Percentiles rank a stretch among this genome's conserved stretches.
These are phyloP conservation scores for Thalassiosira hispida DNA, from an alignment of 352 stramenopile genomes.

Conservation along the genomic window DNA sequence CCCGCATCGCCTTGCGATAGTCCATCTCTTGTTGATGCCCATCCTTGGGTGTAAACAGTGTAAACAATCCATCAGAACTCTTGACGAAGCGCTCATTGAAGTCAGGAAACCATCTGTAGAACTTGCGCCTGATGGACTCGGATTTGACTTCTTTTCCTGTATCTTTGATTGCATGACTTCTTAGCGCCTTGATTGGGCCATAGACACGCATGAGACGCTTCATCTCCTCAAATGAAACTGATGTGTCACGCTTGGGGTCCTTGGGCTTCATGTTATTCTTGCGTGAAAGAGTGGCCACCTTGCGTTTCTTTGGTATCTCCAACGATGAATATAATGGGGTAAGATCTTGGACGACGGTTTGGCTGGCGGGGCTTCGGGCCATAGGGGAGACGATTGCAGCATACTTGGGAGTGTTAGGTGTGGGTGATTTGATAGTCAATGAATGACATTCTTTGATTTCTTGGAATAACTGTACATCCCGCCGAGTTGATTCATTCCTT, in stretches of 20 bases:
- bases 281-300: background rate
- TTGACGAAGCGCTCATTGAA: conserved; percentile 7
- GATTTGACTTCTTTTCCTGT: background rate
- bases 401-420: background rate
- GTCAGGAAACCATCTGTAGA: conserved; percentile 17
- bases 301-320: background rate
- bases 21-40: conserved; percentile 8
- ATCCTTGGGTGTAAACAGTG: background rate
- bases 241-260: conserved; percentile 2
- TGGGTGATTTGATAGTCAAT: background rate
- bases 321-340: background rate
- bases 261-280: conserved; percentile 3
- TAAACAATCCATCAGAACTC: conserved; percentile 1
- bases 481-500: background rate
- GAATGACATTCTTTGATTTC: background rate
- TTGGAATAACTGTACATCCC: background rate
- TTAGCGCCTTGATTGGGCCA: conserved; percentile 6
- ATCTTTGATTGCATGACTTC: conserved; percentile 1
- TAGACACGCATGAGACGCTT: conserved; percentile 11
- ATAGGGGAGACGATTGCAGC: background rate
- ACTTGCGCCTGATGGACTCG: conserved; percentile 9
- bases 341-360: background rate
- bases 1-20: conserved; percentile 1
- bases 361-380: background rate
- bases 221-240: conserved; percentile 21